Conservation (phyloP, 2,329 filamentous ascomycete species). For the Sphaerostilbella broomeana region DNA sequence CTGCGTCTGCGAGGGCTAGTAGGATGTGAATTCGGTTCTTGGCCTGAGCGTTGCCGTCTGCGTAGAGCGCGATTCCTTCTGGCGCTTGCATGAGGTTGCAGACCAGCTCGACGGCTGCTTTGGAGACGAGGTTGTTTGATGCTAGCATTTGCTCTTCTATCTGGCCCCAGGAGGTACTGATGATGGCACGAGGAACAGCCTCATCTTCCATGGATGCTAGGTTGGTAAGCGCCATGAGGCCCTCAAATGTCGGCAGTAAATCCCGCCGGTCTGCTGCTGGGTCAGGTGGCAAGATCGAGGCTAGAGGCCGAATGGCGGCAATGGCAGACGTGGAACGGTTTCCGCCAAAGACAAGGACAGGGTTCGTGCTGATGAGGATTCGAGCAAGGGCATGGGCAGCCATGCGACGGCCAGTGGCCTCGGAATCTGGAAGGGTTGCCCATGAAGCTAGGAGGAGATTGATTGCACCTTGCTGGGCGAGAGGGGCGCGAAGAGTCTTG, state of each 20-base stretch:
- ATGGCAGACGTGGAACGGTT: constrained; percentile 66
- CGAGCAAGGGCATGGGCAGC: constrained; percentile 77
- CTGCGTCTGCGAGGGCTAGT: constrained; percentile 78
- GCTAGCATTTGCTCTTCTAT: constrained; percentile 81
- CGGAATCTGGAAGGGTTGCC: constrained; percentile 51
- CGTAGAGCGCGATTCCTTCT: constrained; percentile 61
- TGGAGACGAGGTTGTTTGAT: constrained; percentile 66
- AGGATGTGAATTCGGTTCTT: constrained; percentile 73
- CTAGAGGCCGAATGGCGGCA: constrained; percentile 75
- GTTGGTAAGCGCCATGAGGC: constrained; percentile 87
- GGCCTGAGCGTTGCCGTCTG: constrained; percentile 59
- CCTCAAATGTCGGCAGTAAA: constrained; percentile 83
- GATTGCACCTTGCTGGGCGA: constrained; percentile 91
- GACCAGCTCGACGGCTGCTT: constrained; percentile 79
- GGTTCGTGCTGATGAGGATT: constrained; percentile 81
- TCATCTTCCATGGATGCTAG: constrained; percentile 73
- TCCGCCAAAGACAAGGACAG: constrained; percentile 73
- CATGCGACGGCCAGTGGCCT: constrained; percentile 42
- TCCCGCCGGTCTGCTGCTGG: constrained; percentile 60
- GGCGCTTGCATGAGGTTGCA: constrained; percentile 79
- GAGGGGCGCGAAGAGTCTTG: constrained; percentile 64
- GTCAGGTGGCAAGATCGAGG: constrained; percentile 64
- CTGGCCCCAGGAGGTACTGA: constrained; percentile 64
- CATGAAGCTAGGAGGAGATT: constrained; percentile 72
- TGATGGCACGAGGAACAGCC: constrained; percentile 59